Base-by-base conservation (phyloP, 2,329 filamentous ascomycete species). In the Lasiodiplodia citricola region DNA sequence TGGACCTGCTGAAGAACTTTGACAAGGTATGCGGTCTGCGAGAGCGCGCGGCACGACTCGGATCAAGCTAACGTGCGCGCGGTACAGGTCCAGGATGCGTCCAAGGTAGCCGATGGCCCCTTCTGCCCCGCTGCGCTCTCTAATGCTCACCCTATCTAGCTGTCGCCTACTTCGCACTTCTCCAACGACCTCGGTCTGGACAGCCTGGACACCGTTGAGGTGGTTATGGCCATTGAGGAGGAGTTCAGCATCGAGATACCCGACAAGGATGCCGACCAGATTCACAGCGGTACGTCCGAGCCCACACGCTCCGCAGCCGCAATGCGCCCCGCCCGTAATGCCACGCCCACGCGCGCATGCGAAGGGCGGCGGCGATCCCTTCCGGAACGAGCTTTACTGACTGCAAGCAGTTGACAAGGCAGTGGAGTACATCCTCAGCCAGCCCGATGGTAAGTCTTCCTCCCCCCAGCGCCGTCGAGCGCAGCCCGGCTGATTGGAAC, bases 191-290 rank as follows among this genome's bases (percentile, higher is more conserved):
- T 99, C 72, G 96, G 94, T 73, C 87, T 99, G 77, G 96, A 99
- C 86, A 96, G 92, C 84, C 88, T 99, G 82, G 96, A 99, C 83
- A 97, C 96, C 72, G 96, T 99, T 72, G 96, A 99, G 87, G 96
- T 99, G 74, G 96, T 99, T 77, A 99, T 99, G 96, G 96, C 96
- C 74, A 98, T 99, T 84, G 96, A 99, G 88, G 96, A 99, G 89
- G 89, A 91, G 79, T 91, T 91, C 84, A 91, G 93, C 91, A 96
- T 97, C 81, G 94, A 97, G 88, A 97, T 97, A 78, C 94, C 94
- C 75, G 94, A 97, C 85, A 97, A 97, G 89, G 93, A 97, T 80
- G 94, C 94, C 74, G 94, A 97, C 82, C 87, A 87, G 73, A 97
- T 97, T 82, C 93, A 96, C 88, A 97, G 93, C 78, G 90, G 94